A percentile compares a stretch with the other conserved stretches of the same genome.
phyloP scores from a whole-genome alignment of 306 rosid species.

The Glycine soja region DNA sequence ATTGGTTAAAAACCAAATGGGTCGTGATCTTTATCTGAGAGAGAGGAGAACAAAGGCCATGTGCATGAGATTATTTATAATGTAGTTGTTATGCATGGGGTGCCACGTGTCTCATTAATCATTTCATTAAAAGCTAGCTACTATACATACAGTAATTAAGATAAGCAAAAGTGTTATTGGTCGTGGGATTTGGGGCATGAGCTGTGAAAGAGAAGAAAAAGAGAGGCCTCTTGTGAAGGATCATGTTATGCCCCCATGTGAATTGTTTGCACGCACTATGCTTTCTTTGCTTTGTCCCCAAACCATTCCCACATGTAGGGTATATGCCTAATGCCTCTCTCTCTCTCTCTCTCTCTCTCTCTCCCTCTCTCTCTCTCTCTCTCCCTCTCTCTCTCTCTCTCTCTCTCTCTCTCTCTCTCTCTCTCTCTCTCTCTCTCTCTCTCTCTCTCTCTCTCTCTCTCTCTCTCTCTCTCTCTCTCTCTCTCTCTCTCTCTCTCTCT shows the following conservation, averaged over 20 bases:
- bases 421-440: not conserved
- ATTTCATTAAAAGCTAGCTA: slow-evolving; percentile 20
- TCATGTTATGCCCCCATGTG: slow-evolving; percentile 80
- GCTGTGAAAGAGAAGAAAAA: slow-evolving; percentile 52
- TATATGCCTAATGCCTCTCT: slow-evolving; percentile 47
- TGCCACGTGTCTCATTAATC: slow-evolving; percentile 40
- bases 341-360: not conserved
- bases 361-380: not conserved
- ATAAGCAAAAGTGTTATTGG: slow-evolving; percentile 25
- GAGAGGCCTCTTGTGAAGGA: slow-evolving; percentile 44
- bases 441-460: not conserved
- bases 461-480: not conserved
- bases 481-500: slow-evolving; percentile 1
- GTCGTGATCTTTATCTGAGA: not conserved
- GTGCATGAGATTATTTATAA: slow-evolving; percentile 47
- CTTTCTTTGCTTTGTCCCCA: slow-evolving; percentile 78
- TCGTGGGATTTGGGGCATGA: slow-evolving; percentile 49
- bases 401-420: not conserved
- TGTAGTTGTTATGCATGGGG: slow-evolving; percentile 48
- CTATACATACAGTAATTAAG: slow-evolving; percentile 28
- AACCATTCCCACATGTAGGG: slow-evolving; percentile 92
- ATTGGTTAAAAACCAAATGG: slow-evolving; percentile 42
- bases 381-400: not conserved
- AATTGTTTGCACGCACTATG: slow-evolving; percentile 70
- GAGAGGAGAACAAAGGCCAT: slow-evolving; percentile 45